Conservation (phyloP, 1,284 basidiomycete genomes). For the Neonothopanus nambi region DNA sequence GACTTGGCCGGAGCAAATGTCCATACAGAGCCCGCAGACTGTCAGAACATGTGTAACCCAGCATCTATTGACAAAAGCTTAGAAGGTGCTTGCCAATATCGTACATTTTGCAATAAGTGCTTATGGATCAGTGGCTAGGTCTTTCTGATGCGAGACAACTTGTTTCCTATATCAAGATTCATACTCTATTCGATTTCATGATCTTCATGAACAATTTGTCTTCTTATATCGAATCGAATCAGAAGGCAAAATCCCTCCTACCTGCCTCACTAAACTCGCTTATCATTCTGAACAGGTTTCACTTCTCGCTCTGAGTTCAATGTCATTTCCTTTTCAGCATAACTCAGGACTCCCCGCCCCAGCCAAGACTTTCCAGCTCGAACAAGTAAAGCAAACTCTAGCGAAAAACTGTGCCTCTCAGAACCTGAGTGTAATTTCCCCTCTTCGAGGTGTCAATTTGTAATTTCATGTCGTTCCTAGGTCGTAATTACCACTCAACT, state of each 20-base stretch:
- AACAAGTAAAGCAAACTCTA: conserved; percentile 53
- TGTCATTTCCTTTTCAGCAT: conserved; percentile 66
- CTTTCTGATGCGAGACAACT: conserved; percentile 27
- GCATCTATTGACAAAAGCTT: conserved; percentile 43
- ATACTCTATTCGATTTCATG: conserved; percentile 56
- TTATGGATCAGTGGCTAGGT: conserved; percentile 21
- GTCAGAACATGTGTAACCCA: conserved; percentile 64
- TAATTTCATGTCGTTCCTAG: conserved; percentile 32
- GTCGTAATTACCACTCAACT: conserved; percentile 68
- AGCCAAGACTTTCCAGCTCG: conserved; percentile 45
- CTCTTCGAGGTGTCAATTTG: conserved; percentile 1
- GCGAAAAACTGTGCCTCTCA: conserved; percentile 47
- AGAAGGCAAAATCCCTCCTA: conserved; percentile 40
- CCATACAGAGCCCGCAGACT: conserved; percentile 45
- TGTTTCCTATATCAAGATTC: conserved; percentile 45
- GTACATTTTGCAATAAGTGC: neutral
- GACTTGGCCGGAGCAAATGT: neutral
- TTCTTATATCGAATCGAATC: conserved; percentile 41
- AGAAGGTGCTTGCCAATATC: conserved; percentile 33
- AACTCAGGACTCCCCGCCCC: conserved; percentile 35
- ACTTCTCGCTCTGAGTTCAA: conserved; percentile 63
- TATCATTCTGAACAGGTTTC: conserved; percentile 37
- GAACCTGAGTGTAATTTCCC: conserved; percentile 49
- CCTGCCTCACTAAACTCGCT: too few species aligned
- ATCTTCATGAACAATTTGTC: conserved; percentile 58